Evolutionary conservation across 2,329 filamentous ascomycete genomes (phyloP).

Genomic region (Bipolaris zeicola): DNA sequence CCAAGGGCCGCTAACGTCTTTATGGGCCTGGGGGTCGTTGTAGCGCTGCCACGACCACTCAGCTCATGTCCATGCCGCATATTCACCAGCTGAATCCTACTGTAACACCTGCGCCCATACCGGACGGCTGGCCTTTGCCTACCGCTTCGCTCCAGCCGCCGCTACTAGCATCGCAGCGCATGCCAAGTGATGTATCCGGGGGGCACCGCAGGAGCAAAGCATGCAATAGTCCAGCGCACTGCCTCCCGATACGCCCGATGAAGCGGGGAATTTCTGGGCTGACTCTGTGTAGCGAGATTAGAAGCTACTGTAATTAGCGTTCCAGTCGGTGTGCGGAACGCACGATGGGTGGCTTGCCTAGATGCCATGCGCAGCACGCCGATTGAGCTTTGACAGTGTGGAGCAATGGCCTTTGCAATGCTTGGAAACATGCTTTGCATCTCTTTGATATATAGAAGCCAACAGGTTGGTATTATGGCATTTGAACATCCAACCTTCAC

Average conservation of each 20-base stretch:
- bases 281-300: constrained; percentile 24
- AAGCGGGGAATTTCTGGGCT: constrained; percentile 7
- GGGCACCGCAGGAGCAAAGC: constrained; percentile 13
- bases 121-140: constrained; percentile 11
- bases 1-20: constrained; percentile 19
- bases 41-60: constrained; percentile 14
- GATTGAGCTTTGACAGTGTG: constrained; percentile 16
- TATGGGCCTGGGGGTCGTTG: not conserved
- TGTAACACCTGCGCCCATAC: constrained; percentile 2
- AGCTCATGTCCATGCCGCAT: constrained; percentile 12
- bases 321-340: constrained; percentile 21
- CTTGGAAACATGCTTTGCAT: constrained; percentile 17
- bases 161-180: constrained; percentile 9
- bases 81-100: constrained; percentile 22
- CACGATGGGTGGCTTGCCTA: constrained; percentile 22
- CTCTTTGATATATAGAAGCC: constrained; percentile 28
- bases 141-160: not conserved
- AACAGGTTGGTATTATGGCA: constrained; percentile 5
- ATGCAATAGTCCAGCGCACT: constrained; percentile 17
- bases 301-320: constrained; percentile 22
- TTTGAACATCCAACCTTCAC: constrained; percentile 13
- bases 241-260: constrained; percentile 13
- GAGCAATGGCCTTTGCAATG: constrained; percentile 14
- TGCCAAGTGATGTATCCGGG: constrained; percentile 10
- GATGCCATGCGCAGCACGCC: constrained; percentile 25